Base-by-base conservation (phyloP, 225 moss, liverwort and hornwort species). In the Lunularia cruciata region DNA sequence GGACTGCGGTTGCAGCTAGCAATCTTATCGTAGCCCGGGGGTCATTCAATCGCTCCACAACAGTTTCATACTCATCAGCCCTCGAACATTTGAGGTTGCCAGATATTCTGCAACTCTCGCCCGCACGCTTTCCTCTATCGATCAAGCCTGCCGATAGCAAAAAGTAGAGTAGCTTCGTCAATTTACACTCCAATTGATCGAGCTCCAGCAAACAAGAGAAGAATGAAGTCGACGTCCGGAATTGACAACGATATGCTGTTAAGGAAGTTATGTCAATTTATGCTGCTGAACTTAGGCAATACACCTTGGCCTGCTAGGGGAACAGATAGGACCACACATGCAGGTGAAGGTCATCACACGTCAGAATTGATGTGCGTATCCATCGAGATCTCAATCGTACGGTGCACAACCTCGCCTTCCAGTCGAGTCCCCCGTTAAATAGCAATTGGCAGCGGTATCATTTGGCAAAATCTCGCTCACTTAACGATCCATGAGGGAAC, bases 1-100 rank as follows among this genome's bases (percentile, higher is more conserved):
- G 58, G 33, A 83, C 73, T 67, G 79, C 70, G 2, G 76, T 73
- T 53, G 79, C 83, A 64, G 78, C 79, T 12, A 78, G 60, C 12
- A 79, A 57, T 64, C 79, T 67, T 31, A 83, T 73, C 14, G 73
- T 75, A 14, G 79, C 79, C 58, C 75, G 73, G 25, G 61, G 68
- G 56, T 83, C 79, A 38, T 48, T 73, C 73, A 79, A 45, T 54
- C 83, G 68, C 61, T 83, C 79, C 53, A 83, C 83, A 36, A 79
- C 75, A 22, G 73, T 76, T 30, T 71, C 66, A 46, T 83, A 83
- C 63, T 83, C 83, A 48, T 74, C 70, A 45, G 60, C 65, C 65
- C 76, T 69, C 3, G 73, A 72, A n/a, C 72, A 73, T 57, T 58
- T 72, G 48, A 72, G 28, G 23, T 61, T 69, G 26, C 59, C 47